These are phyloP conservation scores for Rosa persica DNA, from an alignment of 306 rosid species.

Conservation along the genomic window DNA sequence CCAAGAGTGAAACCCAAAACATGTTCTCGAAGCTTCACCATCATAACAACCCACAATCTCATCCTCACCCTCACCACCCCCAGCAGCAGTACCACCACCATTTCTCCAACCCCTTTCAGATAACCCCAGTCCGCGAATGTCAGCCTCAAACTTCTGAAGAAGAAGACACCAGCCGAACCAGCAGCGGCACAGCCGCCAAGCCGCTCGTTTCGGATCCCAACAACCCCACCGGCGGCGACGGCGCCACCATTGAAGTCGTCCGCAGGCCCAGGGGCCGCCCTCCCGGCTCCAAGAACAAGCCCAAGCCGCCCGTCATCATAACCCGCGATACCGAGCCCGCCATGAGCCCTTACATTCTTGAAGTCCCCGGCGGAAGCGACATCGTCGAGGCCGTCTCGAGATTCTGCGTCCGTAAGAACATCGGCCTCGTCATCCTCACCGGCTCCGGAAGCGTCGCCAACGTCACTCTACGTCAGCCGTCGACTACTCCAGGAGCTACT, in stretches of 20 bases:
- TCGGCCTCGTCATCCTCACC: constrained; percentile 61
- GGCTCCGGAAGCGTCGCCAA: constrained; percentile 82
- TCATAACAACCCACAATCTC: constrained; percentile 20
- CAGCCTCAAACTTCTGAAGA: constrained; percentile 44
- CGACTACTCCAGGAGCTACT: constrained; percentile 64
- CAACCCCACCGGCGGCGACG: constrained; percentile 50
- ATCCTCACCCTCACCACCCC: neutral
- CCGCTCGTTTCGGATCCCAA: constrained; percentile 14
- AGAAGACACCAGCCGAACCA: constrained; percentile 45
- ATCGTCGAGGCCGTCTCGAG: constrained; percentile 66
- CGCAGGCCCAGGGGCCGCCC: constrained; percentile 90
- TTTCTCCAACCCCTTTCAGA: constrained; percentile 49
- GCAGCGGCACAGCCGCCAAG: constrained; percentile 32
- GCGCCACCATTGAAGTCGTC: constrained; percentile 69
- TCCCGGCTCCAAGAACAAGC: constrained; percentile 87
- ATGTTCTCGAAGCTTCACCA: constrained; percentile 88
- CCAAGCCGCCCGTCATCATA: constrained; percentile 63
- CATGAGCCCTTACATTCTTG: constrained; percentile 88
- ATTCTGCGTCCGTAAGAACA: constrained; percentile 67
- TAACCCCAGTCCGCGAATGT: constrained; percentile 39
- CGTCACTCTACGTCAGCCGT: constrained; percentile 83
- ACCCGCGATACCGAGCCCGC: constrained; percentile 73
- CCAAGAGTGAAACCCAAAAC: constrained; percentile 36
- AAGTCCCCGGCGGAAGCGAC: constrained; percentile 77
- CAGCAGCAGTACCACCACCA: constrained; percentile 28